These are phyloP conservation scores for Acacia melanoxylon DNA, from an alignment of 306 rosid genomes.

Conservation along the genomic window DNA sequence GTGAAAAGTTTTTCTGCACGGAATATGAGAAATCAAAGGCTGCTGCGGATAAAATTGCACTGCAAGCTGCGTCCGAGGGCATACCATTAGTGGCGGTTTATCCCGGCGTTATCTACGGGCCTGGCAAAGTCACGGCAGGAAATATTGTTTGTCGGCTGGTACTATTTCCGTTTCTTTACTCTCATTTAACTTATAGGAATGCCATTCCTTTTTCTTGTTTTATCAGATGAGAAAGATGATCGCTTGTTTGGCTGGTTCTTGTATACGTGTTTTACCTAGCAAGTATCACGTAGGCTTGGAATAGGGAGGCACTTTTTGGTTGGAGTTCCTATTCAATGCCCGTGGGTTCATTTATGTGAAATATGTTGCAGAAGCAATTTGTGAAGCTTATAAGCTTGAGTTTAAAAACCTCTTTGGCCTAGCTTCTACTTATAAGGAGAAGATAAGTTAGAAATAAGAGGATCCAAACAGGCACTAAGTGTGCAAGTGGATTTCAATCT, in stretches of 20 bases:
- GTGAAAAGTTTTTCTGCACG: slow-evolving; percentile 75
- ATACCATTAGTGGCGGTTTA: slow-evolving; percentile 64
- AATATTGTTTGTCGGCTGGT: slow-evolving; percentile 74
- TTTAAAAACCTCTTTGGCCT: no score
- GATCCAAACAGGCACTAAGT: no score
- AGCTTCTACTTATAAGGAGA: no score
- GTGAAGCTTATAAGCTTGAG: background rate
- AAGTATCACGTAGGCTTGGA: background rate
- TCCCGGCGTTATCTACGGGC: slow-evolving; percentile 91
- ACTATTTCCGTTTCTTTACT: slow-evolving; percentile 14
- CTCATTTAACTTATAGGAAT: background rate
- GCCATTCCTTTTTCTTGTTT: background rate
- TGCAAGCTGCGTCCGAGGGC: slow-evolving; percentile 72
- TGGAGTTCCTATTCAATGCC: background rate
- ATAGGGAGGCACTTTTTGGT: background rate
- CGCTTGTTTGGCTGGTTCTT: background rate
- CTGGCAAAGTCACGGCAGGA: slow-evolving; percentile 89
- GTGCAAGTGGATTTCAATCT: background rate
- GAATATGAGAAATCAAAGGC: slow-evolving; percentile 90
- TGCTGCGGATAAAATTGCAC: slow-evolving; percentile 68
- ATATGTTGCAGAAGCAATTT: background rate
- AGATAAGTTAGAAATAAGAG: no score
- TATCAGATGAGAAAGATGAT: background rate
- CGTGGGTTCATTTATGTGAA: background rate
- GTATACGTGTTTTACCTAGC: background rate